Percentiles rank a stretch among this genome's conserved stretches.
Evolutionary conservation across 805 yeast genomes (phyloP).

Genomic region (Metschnikowia lochheadii): DNA sequence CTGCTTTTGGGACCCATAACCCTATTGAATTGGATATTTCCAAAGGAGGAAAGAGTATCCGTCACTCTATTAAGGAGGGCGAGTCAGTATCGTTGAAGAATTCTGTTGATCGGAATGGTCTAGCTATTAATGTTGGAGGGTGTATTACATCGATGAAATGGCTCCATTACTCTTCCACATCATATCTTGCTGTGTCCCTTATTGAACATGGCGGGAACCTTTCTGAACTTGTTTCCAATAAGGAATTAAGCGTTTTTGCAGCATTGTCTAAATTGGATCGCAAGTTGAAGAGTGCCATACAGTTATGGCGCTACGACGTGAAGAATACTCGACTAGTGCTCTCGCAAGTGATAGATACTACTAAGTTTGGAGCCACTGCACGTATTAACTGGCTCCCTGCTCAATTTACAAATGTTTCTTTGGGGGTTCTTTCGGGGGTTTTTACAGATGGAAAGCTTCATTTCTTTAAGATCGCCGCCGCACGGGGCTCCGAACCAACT

Average conservation of each 20-base stretch:
- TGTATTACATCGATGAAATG: conserved; percentile 51
- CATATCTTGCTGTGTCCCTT: conserved; percentile 48
- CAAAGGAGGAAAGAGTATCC: conserved; percentile 7
- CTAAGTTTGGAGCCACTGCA: conserved; percentile 42
- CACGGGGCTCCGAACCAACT: conserved; percentile 6
- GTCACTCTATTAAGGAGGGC: conserved; percentile 5
- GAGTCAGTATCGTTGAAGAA: conserved; percentile 13
- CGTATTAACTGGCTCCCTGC: conserved; percentile 39
- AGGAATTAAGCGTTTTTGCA: conserved; percentile 31
- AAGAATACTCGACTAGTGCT: conserved; percentile 24
- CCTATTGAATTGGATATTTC: conserved; percentile 17
- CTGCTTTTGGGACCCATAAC: conserved; percentile 19
- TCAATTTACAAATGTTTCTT: conserved; percentile 20
- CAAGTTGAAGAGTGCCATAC: conserved; percentile 35
- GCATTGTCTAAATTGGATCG: conserved; percentile 5
- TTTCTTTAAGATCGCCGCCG: conserved; percentile 35
- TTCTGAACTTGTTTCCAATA: conserved; percentile 19
- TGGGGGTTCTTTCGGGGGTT: conserved; percentile 48
- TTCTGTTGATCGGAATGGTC: conserved; percentile 28
- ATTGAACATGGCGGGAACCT: conserved; percentile 31
- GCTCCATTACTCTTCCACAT: conserved; percentile 30
- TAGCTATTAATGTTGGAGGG: conserved; percentile 48
- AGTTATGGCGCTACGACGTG: conserved; percentile 38
- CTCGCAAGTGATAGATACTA: conserved; percentile 27
- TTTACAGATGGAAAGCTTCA: conserved; percentile 58